Evolutionary conservation across 108 stramenopile species (phyloP), one percentile per base, ranked within the genome.

Genomic region (Cyclotella sp.): DNA sequence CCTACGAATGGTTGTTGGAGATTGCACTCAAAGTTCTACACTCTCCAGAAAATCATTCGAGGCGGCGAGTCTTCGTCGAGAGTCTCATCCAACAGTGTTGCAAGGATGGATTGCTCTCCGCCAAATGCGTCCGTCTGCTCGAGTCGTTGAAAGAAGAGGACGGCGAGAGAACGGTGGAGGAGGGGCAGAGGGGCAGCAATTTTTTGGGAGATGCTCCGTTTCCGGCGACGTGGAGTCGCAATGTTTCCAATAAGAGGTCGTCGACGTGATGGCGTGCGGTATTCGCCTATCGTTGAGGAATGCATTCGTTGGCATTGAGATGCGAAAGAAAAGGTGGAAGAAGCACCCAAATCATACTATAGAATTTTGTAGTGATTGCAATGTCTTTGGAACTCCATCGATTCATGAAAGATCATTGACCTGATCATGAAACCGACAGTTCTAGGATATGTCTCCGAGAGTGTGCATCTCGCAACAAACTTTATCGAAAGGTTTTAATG

Each of bases 61-160:
- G 63, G 39, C 30, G 85, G 58, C 49, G 70, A 45, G 62, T 49
- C 19, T 87, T 89, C 51, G 41, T 90, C 14, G 49, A 55, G 6
- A 64, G 78, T 24, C 19, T 91, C 30, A 51, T 90, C 1, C 9
- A 71, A 7, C 84, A 88, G 46, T 91, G 90, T 66, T 81, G 85
- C 45, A 82, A 89, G 5, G 86, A 92, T 82, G 94, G 94, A 12
- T 60, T 91, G 10, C 46, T 95, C 5, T 87, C 91, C 49, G 64
- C 67, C 18, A 67, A 42, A 18, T 79, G 90, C 44, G 49, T 89
- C 11, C 47, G 65, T 0, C 39, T 49, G 44, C n/a, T 61, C 5
- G 52, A 16, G 34, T 18, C 16, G 16, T 1, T 49, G 9, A 49
- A 68, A 34, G 14, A n/a, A n/a, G n/a, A n/a, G n/a, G n/a, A 34